A percentile compares a stretch with the other conserved stretches of the same genome.
Evolutionary conservation across 140 eudicot species (phyloP).

Genomic region (Stevia rebaudiana): DNA sequence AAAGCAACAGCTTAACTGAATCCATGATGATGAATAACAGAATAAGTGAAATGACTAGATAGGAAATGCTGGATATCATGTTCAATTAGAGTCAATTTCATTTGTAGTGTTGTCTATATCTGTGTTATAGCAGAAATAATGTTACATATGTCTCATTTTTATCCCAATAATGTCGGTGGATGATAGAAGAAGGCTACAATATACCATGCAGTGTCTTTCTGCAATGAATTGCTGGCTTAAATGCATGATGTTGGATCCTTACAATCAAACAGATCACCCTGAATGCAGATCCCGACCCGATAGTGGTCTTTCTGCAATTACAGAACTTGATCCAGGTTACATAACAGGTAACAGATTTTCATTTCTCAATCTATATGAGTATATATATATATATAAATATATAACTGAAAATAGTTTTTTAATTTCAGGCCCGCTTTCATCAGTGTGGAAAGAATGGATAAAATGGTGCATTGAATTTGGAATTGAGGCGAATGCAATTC

Average conservation of each 20-base stretch:
- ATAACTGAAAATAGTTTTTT: conserved; percentile 12
- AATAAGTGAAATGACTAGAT: background rate
- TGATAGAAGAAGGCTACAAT: conserved; percentile 42
- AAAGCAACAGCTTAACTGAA: background rate
- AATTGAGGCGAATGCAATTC: conserved; percentile 84
- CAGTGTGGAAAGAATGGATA: conserved; percentile 98
- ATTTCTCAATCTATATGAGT: background rate
- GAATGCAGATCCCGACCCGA: conserved; percentile 93
- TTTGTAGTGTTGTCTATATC: background rate
- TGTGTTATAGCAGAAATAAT: conserved; percentile 23
- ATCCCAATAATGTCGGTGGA: conserved; percentile 33
- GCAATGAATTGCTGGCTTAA: conserved; percentile 97
- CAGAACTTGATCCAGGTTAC: conserved; percentile 92
- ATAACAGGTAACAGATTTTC: conserved; percentile 55
- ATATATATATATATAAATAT: background rate
- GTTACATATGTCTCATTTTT: conserved; percentile 26
- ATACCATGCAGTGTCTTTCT: conserved; percentile 78
- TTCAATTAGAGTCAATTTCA: background rate
- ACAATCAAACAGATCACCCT: conserved; percentile 88
- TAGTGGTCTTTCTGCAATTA: conserved; percentile 94
- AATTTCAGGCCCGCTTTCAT: conserved; percentile 84
- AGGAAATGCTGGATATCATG: conserved; percentile 10
- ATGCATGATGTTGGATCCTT: conserved; percentile 84
- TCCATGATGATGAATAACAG: background rate
- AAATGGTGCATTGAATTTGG: conserved; percentile 99